Conservation (phyloP, 148 eudicot species). For the Dianthus caryophyllus region DNA sequence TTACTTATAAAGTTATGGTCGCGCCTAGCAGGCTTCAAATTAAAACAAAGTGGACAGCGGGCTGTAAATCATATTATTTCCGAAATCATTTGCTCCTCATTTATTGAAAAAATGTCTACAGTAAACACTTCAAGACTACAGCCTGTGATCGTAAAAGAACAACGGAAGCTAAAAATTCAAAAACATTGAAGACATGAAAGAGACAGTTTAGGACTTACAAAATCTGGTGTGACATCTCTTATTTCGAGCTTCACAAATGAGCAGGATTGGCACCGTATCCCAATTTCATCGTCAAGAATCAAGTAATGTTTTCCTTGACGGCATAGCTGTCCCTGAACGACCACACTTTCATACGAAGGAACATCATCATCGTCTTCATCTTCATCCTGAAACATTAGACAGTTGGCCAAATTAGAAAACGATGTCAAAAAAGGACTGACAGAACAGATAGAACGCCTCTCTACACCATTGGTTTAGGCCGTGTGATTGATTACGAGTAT, state of each 20-base stretch:
- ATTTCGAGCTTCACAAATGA: conserved; percentile 41
- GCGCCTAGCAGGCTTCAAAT: not conserved
- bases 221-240: conserved; percentile 26
- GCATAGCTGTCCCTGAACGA: conserved; percentile 30
- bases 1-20: too few relatives aligned
- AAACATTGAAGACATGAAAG: not conserved
- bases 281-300: conserved; percentile 51
- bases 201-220: conserved; percentile 42
- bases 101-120: too few relatives aligned
- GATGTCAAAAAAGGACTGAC: not conserved
- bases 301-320: conserved; percentile 40
- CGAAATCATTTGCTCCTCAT: too few relatives aligned
- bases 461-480: too few relatives aligned
- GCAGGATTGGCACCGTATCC: conserved; percentile 46
- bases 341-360: conserved; percentile 11
- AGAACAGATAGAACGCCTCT: too few relatives aligned
- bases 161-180: not conserved
- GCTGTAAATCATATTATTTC: not conserved
- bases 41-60: not conserved
- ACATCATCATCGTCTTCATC: conserved; percentile 14
- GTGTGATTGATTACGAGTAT: not conserved
- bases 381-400: conserved; percentile 27
- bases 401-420: too few relatives aligned
- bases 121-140: too few relatives aligned
- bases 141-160: too few relatives aligned